Percentiles rank a stretch among this genome's conserved stretches.
phyloP scores from a whole-genome alignment of 1,284 basidiomycete genomes.

The Ustilago crameri region DNA sequence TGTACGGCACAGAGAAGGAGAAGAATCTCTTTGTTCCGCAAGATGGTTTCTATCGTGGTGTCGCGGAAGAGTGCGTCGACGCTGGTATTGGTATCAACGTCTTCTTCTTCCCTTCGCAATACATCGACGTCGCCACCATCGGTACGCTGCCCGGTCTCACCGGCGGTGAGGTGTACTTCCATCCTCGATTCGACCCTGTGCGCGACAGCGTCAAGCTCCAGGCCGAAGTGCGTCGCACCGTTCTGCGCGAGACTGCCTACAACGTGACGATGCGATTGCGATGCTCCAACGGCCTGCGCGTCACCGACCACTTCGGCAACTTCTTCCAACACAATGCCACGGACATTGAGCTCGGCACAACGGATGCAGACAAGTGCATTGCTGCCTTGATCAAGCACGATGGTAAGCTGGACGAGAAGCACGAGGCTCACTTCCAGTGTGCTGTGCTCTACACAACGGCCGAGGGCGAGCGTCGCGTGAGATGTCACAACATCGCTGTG shows the following conservation, averaged over 20 bases:
- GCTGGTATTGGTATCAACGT: conserved; percentile 90
- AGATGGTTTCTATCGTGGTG: conserved; percentile 80
- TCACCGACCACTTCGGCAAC: conserved; percentile 81
- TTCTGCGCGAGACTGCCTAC: conserved; percentile 81
- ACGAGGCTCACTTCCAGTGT: conserved; percentile 86
- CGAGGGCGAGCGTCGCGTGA: conserved; percentile 83
- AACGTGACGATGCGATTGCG: conserved; percentile 85
- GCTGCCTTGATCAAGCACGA: conserved; percentile 77
- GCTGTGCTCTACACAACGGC: conserved; percentile 88
- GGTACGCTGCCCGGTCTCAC: conserved; percentile 77
- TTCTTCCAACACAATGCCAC: conserved; percentile 81
- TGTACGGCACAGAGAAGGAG: conserved; percentile 92
- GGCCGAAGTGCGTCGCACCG: conserved; percentile 79
- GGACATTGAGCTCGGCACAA: conserved; percentile 82
- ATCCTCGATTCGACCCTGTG: conserved; percentile 83
- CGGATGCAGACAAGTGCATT: conserved; percentile 85
- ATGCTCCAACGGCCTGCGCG: conserved; percentile 83
- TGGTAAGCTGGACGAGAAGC: conserved; percentile 77
- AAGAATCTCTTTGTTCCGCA: conserved; percentile 81
- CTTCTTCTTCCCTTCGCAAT: conserved; percentile 85
- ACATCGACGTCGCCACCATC: conserved; percentile 88
- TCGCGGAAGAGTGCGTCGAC: conserved; percentile 87
- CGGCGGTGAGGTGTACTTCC: conserved; percentile 93
- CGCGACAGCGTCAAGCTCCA: conserved; percentile 78
- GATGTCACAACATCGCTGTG: conserved; percentile 85